These are phyloP conservation scores for Paraleonurus japonicus DNA, from an alignment of 257 asterid species.

Conservation along the genomic window DNA sequence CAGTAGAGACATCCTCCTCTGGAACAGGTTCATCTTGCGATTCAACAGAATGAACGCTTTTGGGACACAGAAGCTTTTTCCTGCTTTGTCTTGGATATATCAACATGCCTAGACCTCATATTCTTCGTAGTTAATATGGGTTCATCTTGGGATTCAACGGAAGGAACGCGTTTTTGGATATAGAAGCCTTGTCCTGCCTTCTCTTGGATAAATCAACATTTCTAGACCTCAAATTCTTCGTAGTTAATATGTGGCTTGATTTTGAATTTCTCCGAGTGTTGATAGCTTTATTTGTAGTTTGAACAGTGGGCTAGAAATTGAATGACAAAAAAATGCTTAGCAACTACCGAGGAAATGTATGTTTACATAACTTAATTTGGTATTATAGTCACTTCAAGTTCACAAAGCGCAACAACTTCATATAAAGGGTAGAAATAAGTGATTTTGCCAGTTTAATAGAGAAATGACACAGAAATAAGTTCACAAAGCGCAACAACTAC, in stretches of 20 bases:
- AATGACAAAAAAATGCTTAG: slow-evolving; percentile 18
- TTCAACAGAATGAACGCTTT: slow-evolving; percentile 36
- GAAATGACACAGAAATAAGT: no score
- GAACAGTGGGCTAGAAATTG: slow-evolving; percentile 45
- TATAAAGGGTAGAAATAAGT: background rate
- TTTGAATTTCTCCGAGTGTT: slow-evolving; percentile 43
- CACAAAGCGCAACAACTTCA: background rate
- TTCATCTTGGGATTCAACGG: slow-evolving; percentile 34
- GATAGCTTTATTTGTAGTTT: slow-evolving; percentile 30
- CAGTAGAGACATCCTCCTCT: slow-evolving; percentile 40
- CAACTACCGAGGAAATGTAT: background rate
- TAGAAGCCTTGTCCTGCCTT: slow-evolving; percentile 44
- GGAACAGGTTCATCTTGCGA: slow-evolving; percentile 41
- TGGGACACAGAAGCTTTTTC: slow-evolving; percentile 37
- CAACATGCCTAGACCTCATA: slow-evolving; percentile 35
- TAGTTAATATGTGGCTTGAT: slow-evolving; percentile 29
- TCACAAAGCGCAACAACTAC: no score
- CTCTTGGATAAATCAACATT: slow-evolving; percentile 50
- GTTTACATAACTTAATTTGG: background rate
- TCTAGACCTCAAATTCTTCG: slow-evolving; percentile 40
- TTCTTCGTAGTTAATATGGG: slow-evolving; percentile 35
- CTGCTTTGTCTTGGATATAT: slow-evolving; percentile 51
- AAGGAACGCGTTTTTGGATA: slow-evolving; percentile 36
- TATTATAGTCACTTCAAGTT: background rate
- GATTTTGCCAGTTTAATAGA: background rate